Percentiles rank a stretch among this genome's conserved stretches.
Conservation (phyloP, 2,329 filamentous ascomycete genomes). For the Penicillium sp. region DNA sequence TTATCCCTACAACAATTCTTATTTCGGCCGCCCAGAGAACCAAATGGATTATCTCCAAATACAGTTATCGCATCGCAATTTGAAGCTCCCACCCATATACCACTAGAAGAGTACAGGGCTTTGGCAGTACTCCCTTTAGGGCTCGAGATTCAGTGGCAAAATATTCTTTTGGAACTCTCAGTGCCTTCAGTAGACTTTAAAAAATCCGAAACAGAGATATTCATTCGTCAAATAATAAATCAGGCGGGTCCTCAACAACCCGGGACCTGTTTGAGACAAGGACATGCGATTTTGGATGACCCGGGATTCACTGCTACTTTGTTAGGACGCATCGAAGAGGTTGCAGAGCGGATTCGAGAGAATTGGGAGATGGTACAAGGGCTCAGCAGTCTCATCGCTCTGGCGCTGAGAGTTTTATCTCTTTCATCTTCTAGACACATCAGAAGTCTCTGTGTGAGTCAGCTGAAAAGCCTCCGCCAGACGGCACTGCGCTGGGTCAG, state of each 20-base stretch:
- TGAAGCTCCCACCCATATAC: slow-evolving; percentile 47
- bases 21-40: slow-evolving; percentile 29
- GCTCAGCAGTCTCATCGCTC: slow-evolving; percentile 44
- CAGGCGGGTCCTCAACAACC: slow-evolving; percentile 50
- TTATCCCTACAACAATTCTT: slow-evolving; percentile 48
- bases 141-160: slow-evolving; percentile 58
- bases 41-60: slow-evolving; percentile 50
- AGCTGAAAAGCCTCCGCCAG: slow-evolving; percentile 39
- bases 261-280: slow-evolving; percentile 21
- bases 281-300: slow-evolving; percentile 32
- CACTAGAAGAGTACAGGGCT: slow-evolving; percentile 60
- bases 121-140: slow-evolving; percentile 51
- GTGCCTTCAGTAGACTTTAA: slow-evolving; percentile 57
- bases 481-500: slow-evolving; percentile 49
- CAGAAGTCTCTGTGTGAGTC: slow-evolving; percentile 29
- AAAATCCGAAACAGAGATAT: slow-evolving; percentile 51
- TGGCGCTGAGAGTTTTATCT: slow-evolving; percentile 52
- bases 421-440: slow-evolving; percentile 35
- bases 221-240: slow-evolving; percentile 57
- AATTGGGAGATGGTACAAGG: slow-evolving; percentile 58
- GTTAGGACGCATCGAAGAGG: slow-evolving; percentile 37
- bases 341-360: slow-evolving; percentile 44
- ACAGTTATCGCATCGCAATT: slow-evolving; percentile 56
- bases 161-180: slow-evolving; percentile 58
- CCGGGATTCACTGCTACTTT: slow-evolving; percentile 34